Base-by-base conservation (phyloP, 177 flowering plant species). In the Vitis hybrid region DNA sequence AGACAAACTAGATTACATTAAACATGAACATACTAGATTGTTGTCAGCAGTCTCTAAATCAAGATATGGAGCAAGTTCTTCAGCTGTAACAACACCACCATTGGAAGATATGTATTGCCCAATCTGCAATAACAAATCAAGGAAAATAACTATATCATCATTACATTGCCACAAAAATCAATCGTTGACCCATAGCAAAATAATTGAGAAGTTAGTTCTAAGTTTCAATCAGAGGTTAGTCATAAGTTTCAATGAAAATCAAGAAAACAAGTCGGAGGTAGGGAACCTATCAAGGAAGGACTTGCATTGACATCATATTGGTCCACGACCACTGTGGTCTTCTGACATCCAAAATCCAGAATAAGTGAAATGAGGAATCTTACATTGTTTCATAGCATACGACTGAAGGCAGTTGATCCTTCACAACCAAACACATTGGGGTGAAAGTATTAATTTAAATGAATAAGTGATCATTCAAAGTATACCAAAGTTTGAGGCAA, bases 31-130 rank as follows among this genome's bases (percentile, higher is more conserved):
- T 82, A 85, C 86, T 85, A 66, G 67, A 69, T 66, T 68, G 60
- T 74, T 79, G 39, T 79, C 76, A 61, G 78, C 3, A 49, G 82
- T 73, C 61, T 79, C 72, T 64, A 91, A 77, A 86, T 96, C 99
- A 76, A 96, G 95, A 86, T 84, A 96, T 48, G 98, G 99, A 59
- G 99, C 97, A 78, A 96, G 90, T 84, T 96, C 98, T 82, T 96
- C 97, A 59, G 97, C 97, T 48, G 98, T 75, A 62, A 96, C 89
- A 68, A 90, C 97, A 31, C 98, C 98, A 57, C 98, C 99, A 81
- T 89, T 89, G 59, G 97, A 84, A 60, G 95, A 58, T 75, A 96
- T 90, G 71, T 90, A 90, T 69, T 92, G 82, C 19, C 99, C 99
- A 73, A 96, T 92, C 98, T 96, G 86, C 81, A 82, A 65, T 67